Evolutionary conservation across 768 basidiomycete species (phyloP).

Genomic region (Holtermanniella nyarrowii): DNA sequence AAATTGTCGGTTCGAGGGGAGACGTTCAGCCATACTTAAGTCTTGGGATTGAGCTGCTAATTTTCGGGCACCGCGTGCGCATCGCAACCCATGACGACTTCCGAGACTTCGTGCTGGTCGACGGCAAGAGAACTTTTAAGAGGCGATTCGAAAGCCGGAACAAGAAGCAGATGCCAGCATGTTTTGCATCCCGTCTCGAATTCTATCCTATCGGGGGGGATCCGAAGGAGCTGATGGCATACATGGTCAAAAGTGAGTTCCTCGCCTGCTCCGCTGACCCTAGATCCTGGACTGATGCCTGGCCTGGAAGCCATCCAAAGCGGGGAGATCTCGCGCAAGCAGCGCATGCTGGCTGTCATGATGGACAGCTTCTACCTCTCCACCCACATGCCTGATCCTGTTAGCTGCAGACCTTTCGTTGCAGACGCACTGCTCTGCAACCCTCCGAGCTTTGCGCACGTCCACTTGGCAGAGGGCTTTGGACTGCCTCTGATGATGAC

Average conservation of each 20-base stretch:
- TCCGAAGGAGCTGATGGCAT: slow-evolving; percentile 55
- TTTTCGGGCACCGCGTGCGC: slow-evolving; percentile 51
- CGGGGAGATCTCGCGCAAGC: slow-evolving; percentile 51
- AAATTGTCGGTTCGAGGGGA: slow-evolving; percentile 29
- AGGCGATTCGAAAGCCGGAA: background rate
- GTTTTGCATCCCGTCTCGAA: slow-evolving; percentile 40
- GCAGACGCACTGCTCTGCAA: slow-evolving; percentile 19
- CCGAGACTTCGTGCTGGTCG: slow-evolving; percentile 46
- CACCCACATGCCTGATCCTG: slow-evolving; percentile 14
- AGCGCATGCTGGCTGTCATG: slow-evolving; percentile 48
- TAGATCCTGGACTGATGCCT: slow-evolving; percentile 55
- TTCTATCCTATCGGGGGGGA: slow-evolving; percentile 55
- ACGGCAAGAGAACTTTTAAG: slow-evolving; percentile 25
- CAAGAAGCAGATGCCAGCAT: background rate
- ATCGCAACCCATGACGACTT: slow-evolving; percentile 54
- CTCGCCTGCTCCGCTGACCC: background rate
- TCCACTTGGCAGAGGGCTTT: slow-evolving; percentile 19
- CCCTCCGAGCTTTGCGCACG: slow-evolving; percentile 19
- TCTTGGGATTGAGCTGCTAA: slow-evolving; percentile 45
- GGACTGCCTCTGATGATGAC: slow-evolving; percentile 21
- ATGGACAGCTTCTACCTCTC: slow-evolving; percentile 20
- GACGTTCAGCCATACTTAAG: slow-evolving; percentile 58
- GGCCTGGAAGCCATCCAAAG: slow-evolving; percentile 50
- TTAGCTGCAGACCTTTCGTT: slow-evolving; percentile 12
- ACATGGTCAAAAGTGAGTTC: slow-evolving; percentile 55